Evolutionary conservation across 345 rosid genomes (phyloP).

Genomic region (Eucalyptus pumila): DNA sequence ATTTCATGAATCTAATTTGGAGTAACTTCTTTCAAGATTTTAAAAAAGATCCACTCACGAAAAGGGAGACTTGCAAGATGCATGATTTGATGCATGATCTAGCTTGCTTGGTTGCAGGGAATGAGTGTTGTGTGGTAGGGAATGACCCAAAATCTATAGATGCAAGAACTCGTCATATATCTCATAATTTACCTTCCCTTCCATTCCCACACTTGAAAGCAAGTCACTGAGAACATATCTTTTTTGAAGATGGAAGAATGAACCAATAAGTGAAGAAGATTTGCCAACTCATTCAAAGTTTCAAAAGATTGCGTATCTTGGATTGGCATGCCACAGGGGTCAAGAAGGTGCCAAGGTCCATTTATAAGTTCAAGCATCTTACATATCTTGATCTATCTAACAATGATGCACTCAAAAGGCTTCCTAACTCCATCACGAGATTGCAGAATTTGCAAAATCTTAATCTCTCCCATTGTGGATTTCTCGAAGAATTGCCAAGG

Average conservation of each 20-base stretch:
- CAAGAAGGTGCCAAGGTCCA: neutral
- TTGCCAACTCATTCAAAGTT: neutral
- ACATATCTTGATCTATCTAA: neutral
- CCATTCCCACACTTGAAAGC: rapidly evolving
- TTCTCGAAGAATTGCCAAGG: neutral
- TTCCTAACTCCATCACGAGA: neutral
- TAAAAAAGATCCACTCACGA: neutral
- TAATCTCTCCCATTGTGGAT: neutral
- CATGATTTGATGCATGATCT: conserved; percentile 12
- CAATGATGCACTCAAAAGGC: rapidly evolving
- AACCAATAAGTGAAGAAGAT: too few species aligned
- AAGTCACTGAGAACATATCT: neutral
- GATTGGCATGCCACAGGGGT: rapidly evolving
- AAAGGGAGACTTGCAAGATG: neutral
- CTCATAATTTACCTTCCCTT: neutral
- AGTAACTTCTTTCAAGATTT: conserved; percentile 5
- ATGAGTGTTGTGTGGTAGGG: too few species aligned
- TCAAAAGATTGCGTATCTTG: neutral
- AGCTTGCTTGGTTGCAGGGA: neutral
- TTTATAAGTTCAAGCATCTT: too few species aligned
- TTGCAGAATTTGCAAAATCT: neutral
- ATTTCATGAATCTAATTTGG: neutral
- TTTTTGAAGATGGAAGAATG: too few species aligned
- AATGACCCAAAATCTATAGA: rapidly evolving
- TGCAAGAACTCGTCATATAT: neutral